A percentile compares a stretch with the other conserved stretches of the same genome.
phyloP scores from a whole-genome alignment of 2,329 filamentous ascomycete species.

The Aaosphaeria arxii region DNA sequence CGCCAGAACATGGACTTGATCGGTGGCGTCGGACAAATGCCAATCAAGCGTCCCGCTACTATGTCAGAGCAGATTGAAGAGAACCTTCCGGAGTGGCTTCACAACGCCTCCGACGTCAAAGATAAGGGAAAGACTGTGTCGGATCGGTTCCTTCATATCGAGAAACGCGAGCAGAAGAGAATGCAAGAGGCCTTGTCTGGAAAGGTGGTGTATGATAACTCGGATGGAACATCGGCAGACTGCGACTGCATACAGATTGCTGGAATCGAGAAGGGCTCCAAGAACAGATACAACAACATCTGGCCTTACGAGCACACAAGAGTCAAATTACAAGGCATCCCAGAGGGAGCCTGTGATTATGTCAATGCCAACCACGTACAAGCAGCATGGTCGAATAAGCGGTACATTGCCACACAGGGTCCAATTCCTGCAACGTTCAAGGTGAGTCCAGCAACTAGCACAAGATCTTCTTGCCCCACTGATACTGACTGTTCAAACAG shows the following conservation, averaged over 20 bases:
- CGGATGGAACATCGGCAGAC: constrained; percentile 30
- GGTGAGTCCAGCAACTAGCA: constrained; percentile 50
- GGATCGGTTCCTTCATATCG: constrained; percentile 78
- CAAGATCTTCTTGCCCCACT: constrained; percentile 3
- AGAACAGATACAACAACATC: constrained; percentile 98
- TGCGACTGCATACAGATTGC: constrained; percentile 67
- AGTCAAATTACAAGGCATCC: constrained; percentile 71
- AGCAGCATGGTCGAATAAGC: constrained; percentile 77
- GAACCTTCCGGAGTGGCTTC: constrained; percentile 74
- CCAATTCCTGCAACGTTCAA: constrained; percentile 89
- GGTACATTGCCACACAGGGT: constrained; percentile 93
- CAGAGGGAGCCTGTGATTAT: constrained; percentile 77
- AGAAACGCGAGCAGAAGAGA: constrained; percentile 81
- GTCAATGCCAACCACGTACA: constrained; percentile 90
- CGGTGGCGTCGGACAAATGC: constrained; percentile 82
- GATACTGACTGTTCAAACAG: constrained; percentile 43
- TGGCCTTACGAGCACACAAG: constrained; percentile 92
- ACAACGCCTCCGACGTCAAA: constrained; percentile 59
- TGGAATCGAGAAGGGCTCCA: constrained; percentile 88
- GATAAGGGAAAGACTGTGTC: constrained; percentile 80
- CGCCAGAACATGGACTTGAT: constrained; percentile 94
- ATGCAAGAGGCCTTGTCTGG: constrained; percentile 79
- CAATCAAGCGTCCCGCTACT: constrained; percentile 56
- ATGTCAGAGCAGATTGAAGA: constrained; percentile 48
- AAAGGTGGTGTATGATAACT: constrained; percentile 56